Percentiles rank a stretch among this genome's conserved stretches.
These are phyloP conservation scores for Boletus rufocinnamomeus DNA, from an alignment of 768 basidiomycete species.

Conservation along the genomic window DNA sequence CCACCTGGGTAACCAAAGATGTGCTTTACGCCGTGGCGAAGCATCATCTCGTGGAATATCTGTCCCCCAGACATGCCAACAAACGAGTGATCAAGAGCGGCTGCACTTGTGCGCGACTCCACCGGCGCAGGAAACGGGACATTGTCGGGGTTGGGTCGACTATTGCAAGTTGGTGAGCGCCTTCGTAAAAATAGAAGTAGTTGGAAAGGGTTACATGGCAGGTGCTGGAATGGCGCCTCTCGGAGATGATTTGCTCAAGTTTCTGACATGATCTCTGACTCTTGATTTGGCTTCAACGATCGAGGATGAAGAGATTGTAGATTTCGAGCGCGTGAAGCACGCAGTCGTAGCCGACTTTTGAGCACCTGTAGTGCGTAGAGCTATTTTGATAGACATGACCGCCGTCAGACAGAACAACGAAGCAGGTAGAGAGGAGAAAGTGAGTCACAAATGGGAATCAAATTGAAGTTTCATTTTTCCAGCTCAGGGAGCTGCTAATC, in stretches of 20 bases:
- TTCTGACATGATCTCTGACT: conserved; percentile 74
- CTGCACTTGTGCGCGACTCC: conserved; percentile 44
- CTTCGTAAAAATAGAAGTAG: background rate
- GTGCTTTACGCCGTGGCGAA: conserved; percentile 93
- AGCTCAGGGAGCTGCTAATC: conserved; percentile 9
- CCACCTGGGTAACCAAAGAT: conserved; percentile 98
- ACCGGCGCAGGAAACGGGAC: conserved; percentile 38
- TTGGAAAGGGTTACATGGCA: conserved; percentile 49
- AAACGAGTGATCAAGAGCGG: conserved; percentile 77
- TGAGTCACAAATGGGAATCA: conserved; percentile 11
- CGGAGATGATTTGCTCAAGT: conserved; percentile 68
- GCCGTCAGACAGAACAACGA: conserved; percentile 18
- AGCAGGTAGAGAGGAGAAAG: conserved; percentile 1
- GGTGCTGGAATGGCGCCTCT: conserved; percentile 63
- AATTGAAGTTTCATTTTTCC: conserved; percentile 9
- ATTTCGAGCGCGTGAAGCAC: conserved; percentile 50
- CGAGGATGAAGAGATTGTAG: conserved; percentile 50
- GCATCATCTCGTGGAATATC: conserved; percentile 99
- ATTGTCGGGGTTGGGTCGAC: conserved; percentile 43
- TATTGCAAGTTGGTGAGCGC: conserved; percentile 54
- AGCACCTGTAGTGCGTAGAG: conserved; percentile 46
- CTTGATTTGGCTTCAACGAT: conserved; percentile 81
- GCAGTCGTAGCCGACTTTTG: conserved; percentile 34
- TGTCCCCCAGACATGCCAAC: conserved; percentile 94
- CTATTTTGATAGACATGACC: conserved; percentile 45